These are phyloP conservation scores for Wickerhamomyces sp. DNA, from an alignment of 1,139 yeast genomes.

Conservation along the genomic window DNA sequence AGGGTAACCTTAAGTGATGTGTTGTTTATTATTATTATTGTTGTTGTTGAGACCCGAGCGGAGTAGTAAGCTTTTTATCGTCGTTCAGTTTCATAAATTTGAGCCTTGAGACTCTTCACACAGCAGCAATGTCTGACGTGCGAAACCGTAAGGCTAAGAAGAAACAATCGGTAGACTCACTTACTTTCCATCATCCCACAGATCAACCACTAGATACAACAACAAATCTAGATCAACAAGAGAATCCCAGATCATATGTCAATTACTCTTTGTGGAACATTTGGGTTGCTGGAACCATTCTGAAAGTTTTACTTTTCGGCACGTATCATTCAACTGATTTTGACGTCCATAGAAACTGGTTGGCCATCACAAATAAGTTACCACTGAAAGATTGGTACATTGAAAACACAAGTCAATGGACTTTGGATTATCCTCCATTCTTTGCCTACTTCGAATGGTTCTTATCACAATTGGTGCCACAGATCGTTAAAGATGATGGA, in stretches of 20 bases:
- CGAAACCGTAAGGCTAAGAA: too few species aligned
- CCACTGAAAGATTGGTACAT: constrained; percentile 81
- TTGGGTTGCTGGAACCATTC: constrained; percentile 54
- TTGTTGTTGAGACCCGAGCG: too few species aligned
- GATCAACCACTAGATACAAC: neutral
- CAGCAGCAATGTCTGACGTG: too few species aligned
- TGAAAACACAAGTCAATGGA: constrained; percentile 88
- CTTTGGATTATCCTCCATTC: constrained; percentile 95
- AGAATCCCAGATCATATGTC: constrained; percentile 20
- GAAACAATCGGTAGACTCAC: too few species aligned
- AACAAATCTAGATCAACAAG: neutral
- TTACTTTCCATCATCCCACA: too few species aligned
- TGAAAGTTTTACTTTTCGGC: constrained; percentile 46
- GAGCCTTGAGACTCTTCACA: too few species aligned
- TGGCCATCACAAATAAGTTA: constrained; percentile 78
- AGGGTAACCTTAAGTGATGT: too few species aligned
- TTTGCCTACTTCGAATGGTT: constrained; percentile 93
- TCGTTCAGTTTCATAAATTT: too few species aligned
- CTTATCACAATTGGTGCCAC: constrained; percentile 68
- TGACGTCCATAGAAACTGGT: constrained; percentile 96
- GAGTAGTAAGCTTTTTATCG: too few species aligned
- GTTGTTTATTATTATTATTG: too few species aligned
- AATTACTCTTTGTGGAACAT: constrained; percentile 55
- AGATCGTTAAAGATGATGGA: constrained; percentile 61
- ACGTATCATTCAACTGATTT: constrained; percentile 84